Conservation (phyloP, 2,329 filamentous ascomycete genomes). For the Trichoderma asperellum region DNA sequence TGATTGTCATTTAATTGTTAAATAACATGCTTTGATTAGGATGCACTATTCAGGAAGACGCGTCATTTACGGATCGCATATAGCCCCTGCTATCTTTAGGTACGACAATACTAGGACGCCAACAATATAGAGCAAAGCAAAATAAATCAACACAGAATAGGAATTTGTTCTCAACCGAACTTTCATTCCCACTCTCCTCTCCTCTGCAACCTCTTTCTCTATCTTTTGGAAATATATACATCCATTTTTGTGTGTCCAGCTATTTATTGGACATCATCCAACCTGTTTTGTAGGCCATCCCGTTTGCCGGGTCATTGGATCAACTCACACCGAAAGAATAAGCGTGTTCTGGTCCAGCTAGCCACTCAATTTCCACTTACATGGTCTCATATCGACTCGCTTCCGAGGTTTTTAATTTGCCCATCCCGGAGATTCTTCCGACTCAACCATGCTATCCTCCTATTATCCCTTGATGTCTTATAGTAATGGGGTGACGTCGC, state of each 20-base stretch:
- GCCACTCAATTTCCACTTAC: conserved; percentile 13
- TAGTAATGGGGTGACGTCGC: not conserved
- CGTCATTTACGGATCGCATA: not conserved
- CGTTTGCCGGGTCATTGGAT: conserved; percentile 24
- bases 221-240: not conserved
- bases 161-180: not conserved
- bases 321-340: not conserved
- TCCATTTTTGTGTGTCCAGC: not conserved
- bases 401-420: not conserved
- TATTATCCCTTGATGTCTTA: conserved; percentile 20
- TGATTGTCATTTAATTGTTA: not conserved
- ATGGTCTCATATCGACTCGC: conserved; percentile 19
- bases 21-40: not conserved
- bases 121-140: not conserved
- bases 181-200: not conserved
- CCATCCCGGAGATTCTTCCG: conserved; percentile 3
- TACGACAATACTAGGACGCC: not conserved
- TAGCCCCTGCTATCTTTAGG: not conserved
- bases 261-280: not conserved
- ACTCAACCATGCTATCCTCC: not conserved
- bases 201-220: not conserved
- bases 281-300: not conserved
- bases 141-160: not conserved
- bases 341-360: conserved; percentile 25
- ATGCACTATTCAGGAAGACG: not conserved